Percentiles rank a stretch among this genome's conserved stretches.
These are phyloP conservation scores for Kuraishia hungarica DNA, from an alignment of 805 yeast species.

Conservation along the genomic window DNA sequence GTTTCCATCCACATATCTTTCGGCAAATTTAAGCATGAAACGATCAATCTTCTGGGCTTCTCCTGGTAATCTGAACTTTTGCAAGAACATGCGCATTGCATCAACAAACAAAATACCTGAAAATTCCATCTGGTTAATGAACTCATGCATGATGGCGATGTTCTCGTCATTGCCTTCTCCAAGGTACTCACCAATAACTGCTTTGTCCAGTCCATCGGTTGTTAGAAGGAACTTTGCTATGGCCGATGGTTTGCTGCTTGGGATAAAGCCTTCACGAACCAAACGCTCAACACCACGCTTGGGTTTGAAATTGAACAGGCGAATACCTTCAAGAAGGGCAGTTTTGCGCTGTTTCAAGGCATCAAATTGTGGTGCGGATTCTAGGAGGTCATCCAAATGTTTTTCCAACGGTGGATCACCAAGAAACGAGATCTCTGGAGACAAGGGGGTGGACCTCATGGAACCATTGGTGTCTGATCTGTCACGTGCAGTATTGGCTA, in stretches of 20 bases:
- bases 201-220: conserved; percentile 69
- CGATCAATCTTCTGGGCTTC: conserved; percentile 98
- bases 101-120: conserved; percentile 62
- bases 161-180: conserved; percentile 83
- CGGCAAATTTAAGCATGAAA: conserved; percentile 94
- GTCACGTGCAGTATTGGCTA: conserved; percentile 13
- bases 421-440: conserved; percentile 9
- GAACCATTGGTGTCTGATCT: conserved; percentile 20
- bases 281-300: conserved; percentile 66
- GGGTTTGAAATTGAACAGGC: conserved; percentile 78
- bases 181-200: conserved; percentile 80
- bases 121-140: conserved; percentile 85
- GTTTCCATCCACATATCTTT: conserved; percentile 80
- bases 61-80: conserved; percentile 90
- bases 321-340: conserved; percentile 67
- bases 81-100: conserved; percentile 78
- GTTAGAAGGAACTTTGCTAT: conserved; percentile 68
- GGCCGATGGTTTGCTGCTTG: conserved; percentile 48
- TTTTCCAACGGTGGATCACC: conserved; percentile 1
- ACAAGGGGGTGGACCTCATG: conserved; percentile 1
- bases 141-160: conserved; percentile 83
- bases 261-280: conserved; percentile 54
- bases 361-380: conserved; percentile 82
- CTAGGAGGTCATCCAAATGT: conserved; percentile 28
- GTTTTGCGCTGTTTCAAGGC: conserved; percentile 76